Evolutionary conservation across 129 eudicot species (phyloP), one percentile per base, ranked within the genome.

Genomic region (Saussurea involucrata): DNA sequence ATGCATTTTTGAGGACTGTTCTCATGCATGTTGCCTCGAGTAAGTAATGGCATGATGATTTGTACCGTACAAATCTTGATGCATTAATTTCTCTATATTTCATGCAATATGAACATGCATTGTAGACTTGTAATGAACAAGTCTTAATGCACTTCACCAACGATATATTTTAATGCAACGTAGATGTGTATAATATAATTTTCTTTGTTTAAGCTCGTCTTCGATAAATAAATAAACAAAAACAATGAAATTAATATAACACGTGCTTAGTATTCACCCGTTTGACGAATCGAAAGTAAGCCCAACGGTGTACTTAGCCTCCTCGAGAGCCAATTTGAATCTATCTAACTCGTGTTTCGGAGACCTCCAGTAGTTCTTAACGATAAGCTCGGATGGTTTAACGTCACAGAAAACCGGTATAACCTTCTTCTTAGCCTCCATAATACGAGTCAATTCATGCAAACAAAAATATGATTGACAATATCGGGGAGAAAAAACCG

Each of bases 391-490:
- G 10, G 96, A 90, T 10, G 96, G 96, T 32, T 90, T 90, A 0
- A 90, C 86, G 24, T 53, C 61, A 53, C 22, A 17, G 61, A 53
- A 53, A 53, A 53, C 81, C 93, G 95, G 95, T 8, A 90, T 63
- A 11, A 88, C 85, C 73, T 29, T 88, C 75, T 88, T 88, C 75
- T 68, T 76, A 13, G 66, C 36, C 82, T 90, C 89, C 88, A 83
- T 88, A 27, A 90, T 81, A 1, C 86, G 64, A 1, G 83, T 70
- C 84, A 90, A 46, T 77, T 90, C 96, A 64, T 87, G 96, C 79
- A 90, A 64, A 57, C 96, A 90, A 68, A 90, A 90, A 76, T 85
- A 86, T 4, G 96, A 90, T 15, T 90, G 81, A 44, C 96, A 90
- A 66, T 90, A 90, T 8, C 75, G 85, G 0, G 89, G 92, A 8